phyloP scores from a whole-genome alignment of 1,284 basidiomycete genomes.

The Lignosus rhinocerotis region DNA sequence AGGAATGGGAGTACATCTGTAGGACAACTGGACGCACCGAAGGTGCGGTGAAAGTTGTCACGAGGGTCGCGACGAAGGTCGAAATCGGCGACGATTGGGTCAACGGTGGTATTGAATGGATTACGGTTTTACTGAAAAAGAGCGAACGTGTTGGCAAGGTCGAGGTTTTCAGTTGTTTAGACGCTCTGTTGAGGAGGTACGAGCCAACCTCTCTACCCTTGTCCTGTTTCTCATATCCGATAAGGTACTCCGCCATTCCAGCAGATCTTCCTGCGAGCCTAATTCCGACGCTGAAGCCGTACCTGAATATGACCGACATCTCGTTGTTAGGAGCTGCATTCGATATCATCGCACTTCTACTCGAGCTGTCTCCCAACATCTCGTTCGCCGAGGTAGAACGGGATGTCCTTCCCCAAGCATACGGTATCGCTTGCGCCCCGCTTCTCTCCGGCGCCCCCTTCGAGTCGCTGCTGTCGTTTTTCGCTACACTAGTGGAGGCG shows the following conservation, averaged over 20 bases:
- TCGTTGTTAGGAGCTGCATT: slow-evolving; percentile 78
- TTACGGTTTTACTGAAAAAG: slow-evolving; percentile 77
- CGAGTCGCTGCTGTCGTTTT: slow-evolving; percentile 83
- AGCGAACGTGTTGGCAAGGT: slow-evolving; percentile 79
- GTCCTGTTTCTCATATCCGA: slow-evolving; percentile 9
- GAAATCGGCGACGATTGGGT: slow-evolving; percentile 78
- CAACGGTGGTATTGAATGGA: slow-evolving; percentile 75
- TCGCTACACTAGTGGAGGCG: slow-evolving; percentile 76
- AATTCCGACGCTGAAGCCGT: slow-evolving; percentile 72
- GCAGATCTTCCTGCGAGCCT: slow-evolving; percentile 60
- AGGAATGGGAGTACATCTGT: slow-evolving; percentile 84
- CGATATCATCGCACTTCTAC: slow-evolving; percentile 67
- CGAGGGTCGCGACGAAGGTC: slow-evolving; percentile 69
- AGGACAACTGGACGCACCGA: slow-evolving; percentile 73
- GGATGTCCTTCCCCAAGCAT: slow-evolving; percentile 68
- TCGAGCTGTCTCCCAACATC: slow-evolving; percentile 63
- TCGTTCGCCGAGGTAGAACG: slow-evolving; percentile 75
- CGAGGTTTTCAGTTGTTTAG: slow-evolving; percentile 80
- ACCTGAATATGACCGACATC: slow-evolving; percentile 74
- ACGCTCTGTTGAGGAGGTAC: slow-evolving; percentile 71
- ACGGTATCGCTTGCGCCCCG: slow-evolving; percentile 75
- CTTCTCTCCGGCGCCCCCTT: slow-evolving; percentile 73
- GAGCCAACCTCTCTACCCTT: slow-evolving; percentile 8
- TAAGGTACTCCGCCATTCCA: slow-evolving; percentile 70
- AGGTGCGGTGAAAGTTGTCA: slow-evolving; percentile 71